Conservation (phyloP, 2,329 filamentous ascomycete genomes). For the Mycosphaerelloides madeirae region DNA sequence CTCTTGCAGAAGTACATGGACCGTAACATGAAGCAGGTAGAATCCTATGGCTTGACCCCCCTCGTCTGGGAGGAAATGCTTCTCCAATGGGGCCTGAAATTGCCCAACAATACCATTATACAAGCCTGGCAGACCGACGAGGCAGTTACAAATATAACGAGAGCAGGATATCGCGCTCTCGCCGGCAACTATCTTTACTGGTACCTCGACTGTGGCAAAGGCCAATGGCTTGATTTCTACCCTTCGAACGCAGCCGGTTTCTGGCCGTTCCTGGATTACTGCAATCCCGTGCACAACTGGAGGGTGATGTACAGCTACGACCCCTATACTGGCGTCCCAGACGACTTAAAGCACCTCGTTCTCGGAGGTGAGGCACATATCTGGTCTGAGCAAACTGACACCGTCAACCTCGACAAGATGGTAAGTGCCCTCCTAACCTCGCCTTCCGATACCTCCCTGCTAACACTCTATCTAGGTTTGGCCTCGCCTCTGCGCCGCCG, state of each 20-base stretch:
- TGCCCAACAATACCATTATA: conserved; percentile 67
- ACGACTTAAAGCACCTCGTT: conserved; percentile 60
- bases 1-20: conserved; percentile 74
- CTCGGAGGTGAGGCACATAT: conserved; percentile 77
- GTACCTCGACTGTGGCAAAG: conserved; percentile 73
- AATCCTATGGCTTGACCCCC: conserved; percentile 59
- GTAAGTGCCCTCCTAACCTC: conserved; percentile 17
- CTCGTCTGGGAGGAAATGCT: conserved; percentile 89
- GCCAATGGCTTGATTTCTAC: conserved; percentile 70
- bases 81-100: conserved; percentile 68
- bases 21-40: conserved; percentile 61
- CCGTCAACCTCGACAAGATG: conserved; percentile 67
- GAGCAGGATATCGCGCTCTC: conserved; percentile 64
- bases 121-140: conserved; percentile 70
- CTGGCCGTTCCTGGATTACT: conserved; percentile 78
- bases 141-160: conserved; percentile 57
- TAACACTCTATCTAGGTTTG: conserved; percentile 47
- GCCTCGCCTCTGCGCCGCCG: conserved; percentile 70
- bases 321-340: conserved; percentile 60
- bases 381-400: conserved; percentile 76
- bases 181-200: conserved; percentile 73
- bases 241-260: conserved; percentile 48
- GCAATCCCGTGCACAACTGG: conserved; percentile 76
- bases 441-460: neutral
- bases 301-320: conserved; percentile 75